A percentile compares a stretch with the other conserved stretches of the same genome.
Conservation (phyloP, 306 rosid genomes). For the Hippophae rhamnoides region DNA sequence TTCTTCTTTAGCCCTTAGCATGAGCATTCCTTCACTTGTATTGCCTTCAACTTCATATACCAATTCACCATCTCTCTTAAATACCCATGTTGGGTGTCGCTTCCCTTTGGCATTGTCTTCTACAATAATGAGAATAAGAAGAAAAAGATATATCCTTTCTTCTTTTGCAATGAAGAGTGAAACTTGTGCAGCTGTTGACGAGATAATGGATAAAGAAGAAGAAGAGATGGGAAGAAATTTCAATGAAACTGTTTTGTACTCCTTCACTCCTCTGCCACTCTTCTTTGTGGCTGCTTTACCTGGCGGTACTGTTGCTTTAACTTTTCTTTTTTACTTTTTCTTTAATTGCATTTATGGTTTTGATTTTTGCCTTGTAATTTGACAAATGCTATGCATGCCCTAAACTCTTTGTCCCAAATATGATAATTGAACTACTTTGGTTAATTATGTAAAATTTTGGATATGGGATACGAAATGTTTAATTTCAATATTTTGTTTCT, state of each 20-base stretch:
- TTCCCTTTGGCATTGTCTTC: slow-evolving; percentile 12
- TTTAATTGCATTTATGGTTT: not conserved
- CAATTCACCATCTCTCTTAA: slow-evolving; percentile 16
- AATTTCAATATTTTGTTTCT: no score
- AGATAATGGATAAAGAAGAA: slow-evolving; percentile 1
- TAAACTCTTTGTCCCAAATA: no score
- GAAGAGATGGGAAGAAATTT: slow-evolving; percentile 20
- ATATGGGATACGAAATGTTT: no score
- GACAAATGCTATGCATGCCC: no score
- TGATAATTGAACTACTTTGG: no score
- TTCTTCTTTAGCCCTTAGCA: slow-evolving; percentile 13
- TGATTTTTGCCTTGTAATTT: not conserved
- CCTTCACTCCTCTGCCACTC: slow-evolving; percentile 63
- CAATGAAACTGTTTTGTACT: slow-evolving; percentile 39
- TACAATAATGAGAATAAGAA: slow-evolving; percentile 1
- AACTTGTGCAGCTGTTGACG: not conserved
- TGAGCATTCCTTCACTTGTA: slow-evolving; percentile 11
- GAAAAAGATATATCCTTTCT: slow-evolving; percentile 11
- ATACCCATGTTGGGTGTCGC: slow-evolving; percentile 13
- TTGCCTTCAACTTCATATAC: slow-evolving; percentile 17
- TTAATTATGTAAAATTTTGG: no score
- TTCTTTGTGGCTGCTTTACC: slow-evolving; percentile 61
- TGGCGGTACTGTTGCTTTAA: slow-evolving; percentile 41
- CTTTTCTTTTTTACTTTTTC: not conserved
- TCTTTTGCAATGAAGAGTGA: slow-evolving; percentile 15